Conservation (phyloP, 1,139 yeast genomes). For the Yamadazyma epiphylla region DNA sequence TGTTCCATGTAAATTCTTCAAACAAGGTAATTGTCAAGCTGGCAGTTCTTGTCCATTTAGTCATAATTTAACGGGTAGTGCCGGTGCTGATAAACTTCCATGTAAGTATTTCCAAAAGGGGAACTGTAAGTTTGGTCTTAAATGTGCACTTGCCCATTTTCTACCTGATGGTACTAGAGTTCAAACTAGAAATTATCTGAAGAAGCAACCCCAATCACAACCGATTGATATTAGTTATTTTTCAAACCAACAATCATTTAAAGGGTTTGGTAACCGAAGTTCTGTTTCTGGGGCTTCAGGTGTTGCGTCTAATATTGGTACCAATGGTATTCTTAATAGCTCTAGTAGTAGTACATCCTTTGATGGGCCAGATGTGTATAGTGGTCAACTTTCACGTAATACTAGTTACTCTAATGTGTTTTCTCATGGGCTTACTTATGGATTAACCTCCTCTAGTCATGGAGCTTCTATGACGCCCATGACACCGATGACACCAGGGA, state of each 20-base stretch:
- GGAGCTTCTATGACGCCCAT: neutral
- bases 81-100: constrained; percentile 63
- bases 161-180: constrained; percentile 86
- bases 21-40: constrained; percentile 93
- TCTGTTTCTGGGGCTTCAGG: neutral
- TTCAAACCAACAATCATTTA: no score
- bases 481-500: neutral
- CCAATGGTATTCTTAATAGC: no score
- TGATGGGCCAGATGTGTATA: no score
- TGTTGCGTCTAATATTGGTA: neutral
- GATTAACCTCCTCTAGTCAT: no score
- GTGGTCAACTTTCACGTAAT: no score
- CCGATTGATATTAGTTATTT: constrained; percentile 6
- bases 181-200: constrained; percentile 38
- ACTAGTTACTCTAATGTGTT: neutral
- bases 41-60: constrained; percentile 90
- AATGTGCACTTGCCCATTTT: constrained; percentile 90
- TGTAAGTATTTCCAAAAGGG: constrained; percentile 95
- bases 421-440: neutral
- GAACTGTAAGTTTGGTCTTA: constrained; percentile 87
- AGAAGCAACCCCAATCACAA: constrained; percentile 3
- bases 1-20: constrained; percentile 91
- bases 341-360: no score
- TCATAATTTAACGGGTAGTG: constrained; percentile 62
- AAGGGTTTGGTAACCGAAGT: no score